Base-by-base conservation (phyloP, 2,329 filamentous ascomycete species). In the Pseudogymnoascus sp. region DNA sequence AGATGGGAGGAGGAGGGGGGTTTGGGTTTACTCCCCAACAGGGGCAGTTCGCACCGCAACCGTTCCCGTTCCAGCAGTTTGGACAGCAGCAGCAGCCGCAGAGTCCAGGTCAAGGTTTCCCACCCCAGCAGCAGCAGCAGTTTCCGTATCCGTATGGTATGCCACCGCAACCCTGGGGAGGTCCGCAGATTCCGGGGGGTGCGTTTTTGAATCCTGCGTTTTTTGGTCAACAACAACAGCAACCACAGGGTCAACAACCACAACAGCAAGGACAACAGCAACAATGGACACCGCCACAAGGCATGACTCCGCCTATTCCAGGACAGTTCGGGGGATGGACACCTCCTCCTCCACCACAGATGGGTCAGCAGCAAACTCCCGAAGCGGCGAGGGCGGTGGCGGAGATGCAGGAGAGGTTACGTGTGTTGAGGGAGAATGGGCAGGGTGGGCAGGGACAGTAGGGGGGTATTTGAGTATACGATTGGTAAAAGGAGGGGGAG, bases 151-250 rank as follows among this genome's bases (percentile, higher is more conserved):
- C 70, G 36, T 70, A 64, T 7, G 71, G 71, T 7, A 79, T 78
- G 78, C 76, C 77, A 14, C 77, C 76, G 34, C 77, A 79, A 18
- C 77, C 78, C 51, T 74, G 75, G 14, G 74, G 73, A 16, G 74
- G 73, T 73, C 71, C 76, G 65, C 51, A 75, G 37, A 67, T 68
- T 51, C 67, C 76, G 42, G 71, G 77, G 14, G 76, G 79, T 66
- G 75, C 80, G 8, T 83, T 83, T 67, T 79, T 85, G 65, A 86
- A 85, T 67, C 84, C 84, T 3, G 79, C 81, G 1, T 81, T 87
- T 70, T 77, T 86, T 64, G 79, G 81, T 42, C 79, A 80, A 63
- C 75, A 78, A 45, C 76, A 77, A 60, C 77, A 77, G 65, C 37
- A n/a, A 14, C 11, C 11, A 26, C 23, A 26, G 31, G 21, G 21